A percentile compares a stretch with the other conserved stretches of the same genome.
These are phyloP conservation scores for Colletotrichum lentis DNA, from an alignment of 2,329 filamentous ascomycete species.

Conservation along the genomic window DNA sequence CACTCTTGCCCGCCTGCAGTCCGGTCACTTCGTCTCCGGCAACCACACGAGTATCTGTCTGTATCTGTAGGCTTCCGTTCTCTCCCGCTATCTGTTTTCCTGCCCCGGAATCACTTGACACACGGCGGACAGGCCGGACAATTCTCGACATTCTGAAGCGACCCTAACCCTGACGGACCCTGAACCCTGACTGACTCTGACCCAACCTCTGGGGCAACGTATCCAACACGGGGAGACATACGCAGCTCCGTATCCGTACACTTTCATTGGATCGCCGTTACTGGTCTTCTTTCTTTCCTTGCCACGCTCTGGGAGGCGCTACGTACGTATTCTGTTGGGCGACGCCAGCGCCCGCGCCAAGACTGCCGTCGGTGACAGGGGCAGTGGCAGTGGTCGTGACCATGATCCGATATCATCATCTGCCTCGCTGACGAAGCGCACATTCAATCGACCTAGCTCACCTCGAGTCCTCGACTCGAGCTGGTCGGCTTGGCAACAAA, in stretches of 20 bases:
- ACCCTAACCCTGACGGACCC: slow-evolving; percentile 20
- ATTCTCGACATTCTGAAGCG: neutral
- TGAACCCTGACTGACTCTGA: neutral
- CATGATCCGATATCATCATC: slow-evolving; percentile 11
- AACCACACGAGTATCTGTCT: neutral
- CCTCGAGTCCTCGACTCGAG: no score
- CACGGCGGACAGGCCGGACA: slow-evolving; percentile 12
- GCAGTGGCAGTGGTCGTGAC: neutral
- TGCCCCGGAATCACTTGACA: slow-evolving; percentile 29
- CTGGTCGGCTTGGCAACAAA: neutral
- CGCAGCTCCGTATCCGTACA: no score
- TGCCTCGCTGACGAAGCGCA: slow-evolving; percentile 22
- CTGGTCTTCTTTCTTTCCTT: no score
- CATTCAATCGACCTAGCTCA: neutral
- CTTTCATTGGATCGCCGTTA: no score
- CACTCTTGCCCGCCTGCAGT: no score
- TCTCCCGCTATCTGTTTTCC: slow-evolving; percentile 12
- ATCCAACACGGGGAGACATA: no score
- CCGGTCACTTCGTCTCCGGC: slow-evolving; percentile 6
- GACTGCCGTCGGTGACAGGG: no score
- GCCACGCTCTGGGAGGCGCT: neutral
- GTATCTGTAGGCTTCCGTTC: neutral
- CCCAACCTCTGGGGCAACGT: neutral
- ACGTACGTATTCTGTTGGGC: neutral
- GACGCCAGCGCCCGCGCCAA: neutral